A percentile compares a stretch with the other conserved stretches of the same genome.
Conservation (phyloP, 345 rosid genomes). For the Erysimum cheiranthoides region DNA sequence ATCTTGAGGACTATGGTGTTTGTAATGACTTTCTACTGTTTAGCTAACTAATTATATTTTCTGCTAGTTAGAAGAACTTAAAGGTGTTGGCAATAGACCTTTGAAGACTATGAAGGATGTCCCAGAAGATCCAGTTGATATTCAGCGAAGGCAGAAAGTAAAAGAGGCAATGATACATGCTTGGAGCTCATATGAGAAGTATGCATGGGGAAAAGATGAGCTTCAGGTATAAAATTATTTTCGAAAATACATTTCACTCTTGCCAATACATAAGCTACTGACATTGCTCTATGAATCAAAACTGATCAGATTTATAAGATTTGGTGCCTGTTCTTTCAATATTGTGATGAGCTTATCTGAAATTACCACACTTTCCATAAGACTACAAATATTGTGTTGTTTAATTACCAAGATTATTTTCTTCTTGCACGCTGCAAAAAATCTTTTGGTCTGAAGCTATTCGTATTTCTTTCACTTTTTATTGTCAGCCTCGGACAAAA, state of each 20-base stretch:
- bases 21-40: constrained; percentile 11
- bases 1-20: background rate
- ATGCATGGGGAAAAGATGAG: constrained; percentile 98
- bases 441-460: constrained; percentile 14
- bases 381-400: constrained; percentile 8
- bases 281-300: background rate
- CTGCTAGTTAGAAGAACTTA: constrained; percentile 63
- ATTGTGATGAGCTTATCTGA: constrained; percentile 10
- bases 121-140: constrained; percentile 67
- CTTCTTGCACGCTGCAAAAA: constrained; percentile 15
- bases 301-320: background rate
- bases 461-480: constrained; percentile 11
- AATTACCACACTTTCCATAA: constrained; percentile 1
- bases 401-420: background rate
- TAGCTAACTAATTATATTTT: constrained; percentile 31
- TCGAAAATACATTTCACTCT: background rate
- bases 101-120: constrained; percentile 39
- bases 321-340: background rate
- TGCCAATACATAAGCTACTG: constrained; percentile 14
- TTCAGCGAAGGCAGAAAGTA: constrained; percentile 80
- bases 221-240: constrained; percentile 67
- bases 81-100: constrained; percentile 41
- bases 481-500: constrained; percentile 78
- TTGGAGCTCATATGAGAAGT: constrained; percentile 94
- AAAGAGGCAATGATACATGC: constrained; percentile 98